Evolutionary conservation across 495 filamentous ascomycete genomes (phyloP), one percentile per base, ranked within the genome.

Genomic region (Arthonia radiata): DNA sequence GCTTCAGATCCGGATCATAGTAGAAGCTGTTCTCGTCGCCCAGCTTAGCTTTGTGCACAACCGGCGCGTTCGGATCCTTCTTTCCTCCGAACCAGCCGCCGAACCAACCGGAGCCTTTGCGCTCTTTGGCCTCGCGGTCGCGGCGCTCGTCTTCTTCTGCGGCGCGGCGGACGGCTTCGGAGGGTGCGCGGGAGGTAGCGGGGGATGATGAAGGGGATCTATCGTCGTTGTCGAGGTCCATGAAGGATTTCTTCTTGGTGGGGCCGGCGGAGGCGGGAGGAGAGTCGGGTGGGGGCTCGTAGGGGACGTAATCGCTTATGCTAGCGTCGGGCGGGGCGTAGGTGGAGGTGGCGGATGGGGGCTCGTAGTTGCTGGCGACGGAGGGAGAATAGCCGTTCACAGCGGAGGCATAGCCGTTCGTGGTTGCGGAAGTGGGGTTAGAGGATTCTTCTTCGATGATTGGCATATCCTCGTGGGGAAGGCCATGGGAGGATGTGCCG

Each of bases 11-110:
- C 3, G 76, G 70, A 46, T 99, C 89, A 35, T 83, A 99, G 36
- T 80, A 72, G 50, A 99, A 94, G 7, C 65, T 75, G 40, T 61
- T 86, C 38, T 83, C 72, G 47, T 99, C 89, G 32, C 89, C 89
- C 15, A 99, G 67, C 42, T 99, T 94, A 26, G 89, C 89, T 39
- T 62, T 67, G 19, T 22, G 11, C 7, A 22, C 19, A 49, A 93
- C 83, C 23, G 86, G 81, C 30, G 49, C 48, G 28, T 61, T 51
- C 21, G 38, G 29, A 18, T 77, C 69, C 43, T 80, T 79, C 41
- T 73, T 79, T 6, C 7, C 6, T 11, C 7, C 19, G 19, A 11
- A 22, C 30, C 46, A 49, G 30, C 67, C 58, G 19, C 56, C 64
- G 32, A 86, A 81, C 83, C 82, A 92, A 31, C 76, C 66, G 25